A percentile compares a stretch with the other conserved stretches of the same genome.
Evolutionary conservation across 305 asterid species (phyloP).

Genomic region (Fraxinus angustifolia): DNA sequence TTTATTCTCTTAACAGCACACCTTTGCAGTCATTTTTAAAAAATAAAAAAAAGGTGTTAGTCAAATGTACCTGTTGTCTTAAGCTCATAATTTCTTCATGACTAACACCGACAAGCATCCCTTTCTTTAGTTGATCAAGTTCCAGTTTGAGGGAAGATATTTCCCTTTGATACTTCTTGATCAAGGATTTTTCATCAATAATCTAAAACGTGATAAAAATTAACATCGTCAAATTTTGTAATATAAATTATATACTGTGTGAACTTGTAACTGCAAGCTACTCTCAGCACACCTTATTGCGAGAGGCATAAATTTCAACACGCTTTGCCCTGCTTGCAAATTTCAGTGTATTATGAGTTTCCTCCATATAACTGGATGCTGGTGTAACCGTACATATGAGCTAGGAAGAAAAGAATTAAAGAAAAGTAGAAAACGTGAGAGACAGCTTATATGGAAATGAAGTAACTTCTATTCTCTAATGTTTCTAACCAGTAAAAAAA

Average conservation of each 20-base stretch:
- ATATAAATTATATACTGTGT: constrained; percentile 1
- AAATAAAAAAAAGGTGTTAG: background rate
- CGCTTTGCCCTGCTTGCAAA: constrained; percentile 98
- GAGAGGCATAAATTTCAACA: constrained; percentile 86
- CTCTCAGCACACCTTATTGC: constrained; percentile 62
- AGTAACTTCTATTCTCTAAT: background rate
- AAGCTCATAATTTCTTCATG: constrained; percentile 83
- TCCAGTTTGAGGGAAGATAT: constrained; percentile 80
- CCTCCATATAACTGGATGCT: constrained; percentile 97
- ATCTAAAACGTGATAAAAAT: constrained; percentile 46
- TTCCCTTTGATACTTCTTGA: constrained; percentile 97
- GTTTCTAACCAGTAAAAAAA: background rate
- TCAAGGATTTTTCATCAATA: constrained; percentile 94
- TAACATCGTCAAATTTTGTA: constrained; percentile 3
- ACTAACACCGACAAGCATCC: constrained; percentile 72
- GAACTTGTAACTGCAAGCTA: background rate
- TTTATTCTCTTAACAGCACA: constrained; percentile 7
- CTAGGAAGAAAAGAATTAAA: constrained; percentile 37
- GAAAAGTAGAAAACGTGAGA: background rate
- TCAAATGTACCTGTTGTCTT: constrained; percentile 66
- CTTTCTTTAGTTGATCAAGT: constrained; percentile 79
- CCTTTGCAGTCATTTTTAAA: background rate
- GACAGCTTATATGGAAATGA: constrained; percentile 1
- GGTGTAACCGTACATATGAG: constrained; percentile 95
- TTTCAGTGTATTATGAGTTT: constrained; percentile 91